Evolutionary conservation across 2,329 filamentous ascomycete species (phyloP).

Genomic region (Arthroderma uncinatum): DNA sequence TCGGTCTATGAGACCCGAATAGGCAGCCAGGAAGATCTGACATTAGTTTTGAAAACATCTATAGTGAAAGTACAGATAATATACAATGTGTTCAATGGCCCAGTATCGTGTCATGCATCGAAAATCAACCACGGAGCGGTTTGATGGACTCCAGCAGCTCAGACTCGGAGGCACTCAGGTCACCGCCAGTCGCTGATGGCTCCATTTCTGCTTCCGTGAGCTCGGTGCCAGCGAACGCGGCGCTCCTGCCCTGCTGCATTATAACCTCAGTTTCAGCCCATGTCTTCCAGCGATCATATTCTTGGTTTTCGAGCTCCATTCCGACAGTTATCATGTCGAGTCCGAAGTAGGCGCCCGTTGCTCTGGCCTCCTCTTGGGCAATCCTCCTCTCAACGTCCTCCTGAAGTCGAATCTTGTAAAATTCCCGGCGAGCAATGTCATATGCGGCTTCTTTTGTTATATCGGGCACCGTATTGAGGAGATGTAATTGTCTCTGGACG

Average conservation of each 20-base stretch:
- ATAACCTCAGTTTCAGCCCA: slow-evolving; percentile 55
- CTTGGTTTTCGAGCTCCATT: slow-evolving; percentile 68
- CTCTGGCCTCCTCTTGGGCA: slow-evolving; percentile 73
- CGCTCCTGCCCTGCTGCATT: slow-evolving; percentile 37
- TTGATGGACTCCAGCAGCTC: neutral
- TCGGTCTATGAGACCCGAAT: too few species aligned
- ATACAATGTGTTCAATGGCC: neutral
- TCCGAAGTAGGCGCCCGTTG: slow-evolving; percentile 82
- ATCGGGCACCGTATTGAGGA: slow-evolving; percentile 54
- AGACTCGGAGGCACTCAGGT: neutral
- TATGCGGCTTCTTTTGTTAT: slow-evolving; percentile 62
- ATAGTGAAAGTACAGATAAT: slow-evolving; percentile 3
- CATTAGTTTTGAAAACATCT: too few species aligned
- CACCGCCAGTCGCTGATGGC: neutral
- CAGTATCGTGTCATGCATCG: neutral
- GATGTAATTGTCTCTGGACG: slow-evolving; percentile 78
- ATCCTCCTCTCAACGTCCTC: slow-evolving; percentile 75
- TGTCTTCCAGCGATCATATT: slow-evolving; percentile 72
- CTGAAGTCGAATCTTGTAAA: slow-evolving; percentile 71
- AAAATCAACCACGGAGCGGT: neutral
- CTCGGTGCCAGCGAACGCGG: slow-evolving; percentile 29
- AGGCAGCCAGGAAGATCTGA: neutral
- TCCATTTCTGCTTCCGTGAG: neutral
- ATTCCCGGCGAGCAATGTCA: slow-evolving; percentile 76
- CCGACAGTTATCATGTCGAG: slow-evolving; percentile 62